Percentiles rank a stretch among this genome's conserved stretches.
Conservation (phyloP, 106 monocot genomes). For the Amphibolis antarctica region DNA sequence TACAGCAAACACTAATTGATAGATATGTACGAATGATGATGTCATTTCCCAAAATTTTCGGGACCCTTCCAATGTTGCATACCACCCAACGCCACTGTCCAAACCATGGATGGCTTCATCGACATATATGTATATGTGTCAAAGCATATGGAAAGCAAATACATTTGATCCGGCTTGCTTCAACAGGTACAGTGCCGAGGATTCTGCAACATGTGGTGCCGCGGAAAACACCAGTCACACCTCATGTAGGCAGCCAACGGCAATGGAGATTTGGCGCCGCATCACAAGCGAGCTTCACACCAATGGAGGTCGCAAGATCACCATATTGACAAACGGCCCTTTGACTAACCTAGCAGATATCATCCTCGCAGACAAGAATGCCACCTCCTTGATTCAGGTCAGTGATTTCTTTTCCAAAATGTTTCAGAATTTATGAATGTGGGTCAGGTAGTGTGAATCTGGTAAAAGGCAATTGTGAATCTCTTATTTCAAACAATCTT, state of each 20-base stretch:
- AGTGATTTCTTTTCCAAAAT: conserved; percentile 1
- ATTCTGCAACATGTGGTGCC: conserved; percentile 53
- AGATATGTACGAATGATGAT: not conserved
- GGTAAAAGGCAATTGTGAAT: too few relatives aligned
- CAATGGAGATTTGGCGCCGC: conserved; percentile 61
- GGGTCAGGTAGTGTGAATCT: too few relatives aligned
- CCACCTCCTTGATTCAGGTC: conserved; percentile 54
- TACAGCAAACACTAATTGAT: not conserved
- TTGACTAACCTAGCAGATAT: conserved; percentile 82
- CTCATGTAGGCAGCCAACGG: conserved; percentile 49
- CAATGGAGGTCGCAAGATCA: conserved; percentile 34
- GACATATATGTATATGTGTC: too few relatives aligned
- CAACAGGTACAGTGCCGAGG: conserved; percentile 55
- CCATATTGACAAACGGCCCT: conserved; percentile 73
- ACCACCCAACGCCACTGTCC: too few relatives aligned
- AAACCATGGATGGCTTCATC: too few relatives aligned
- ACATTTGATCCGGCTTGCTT: not conserved
- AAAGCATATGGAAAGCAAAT: too few relatives aligned
- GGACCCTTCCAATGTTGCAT: too few relatives aligned
- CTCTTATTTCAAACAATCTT: too few relatives aligned
- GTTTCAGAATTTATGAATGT: not conserved
- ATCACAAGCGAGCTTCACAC: conserved; percentile 13
- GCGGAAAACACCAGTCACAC: conserved; percentile 63
- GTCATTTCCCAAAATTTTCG: not conserved
- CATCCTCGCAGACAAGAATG: conserved; percentile 40